phyloP scores from a whole-genome alignment of 2,329 filamentous ascomycete species.

The Arachnomyces sp. region DNA sequence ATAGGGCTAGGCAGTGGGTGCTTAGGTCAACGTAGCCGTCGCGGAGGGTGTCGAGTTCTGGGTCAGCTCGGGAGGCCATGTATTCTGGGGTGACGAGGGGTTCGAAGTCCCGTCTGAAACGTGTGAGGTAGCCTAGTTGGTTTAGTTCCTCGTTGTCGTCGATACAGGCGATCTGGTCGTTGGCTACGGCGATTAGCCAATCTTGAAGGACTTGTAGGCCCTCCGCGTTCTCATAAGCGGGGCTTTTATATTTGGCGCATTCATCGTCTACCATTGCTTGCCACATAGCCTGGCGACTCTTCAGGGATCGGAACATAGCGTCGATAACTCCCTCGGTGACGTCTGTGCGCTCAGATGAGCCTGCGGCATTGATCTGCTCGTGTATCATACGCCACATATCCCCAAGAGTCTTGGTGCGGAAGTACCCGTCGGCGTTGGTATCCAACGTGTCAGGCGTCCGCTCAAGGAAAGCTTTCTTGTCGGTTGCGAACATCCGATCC shows the following conservation, averaged over 20 bases:
- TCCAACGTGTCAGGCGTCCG: conserved; percentile 75
- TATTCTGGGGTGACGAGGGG: conserved; percentile 73
- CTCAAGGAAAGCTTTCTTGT: conserved; percentile 71
- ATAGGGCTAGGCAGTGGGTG: conserved; percentile 83
- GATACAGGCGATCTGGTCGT: conserved; percentile 97
- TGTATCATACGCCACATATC: conserved; percentile 97
- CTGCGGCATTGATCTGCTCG: conserved; percentile 81
- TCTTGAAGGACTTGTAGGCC: conserved; percentile 67
- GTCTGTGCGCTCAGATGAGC: conserved; percentile 75
- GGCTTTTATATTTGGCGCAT: conserved; percentile 59
- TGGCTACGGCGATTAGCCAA: conserved; percentile 93
- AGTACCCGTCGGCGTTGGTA: conserved; percentile 78
- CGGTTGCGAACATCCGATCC: conserved; percentile 77
- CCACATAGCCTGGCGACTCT: conserved; percentile 74
- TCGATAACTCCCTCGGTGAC: conserved; percentile 93
- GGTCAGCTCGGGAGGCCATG: conserved; percentile 59
- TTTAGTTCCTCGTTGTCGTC: conserved; percentile 69
- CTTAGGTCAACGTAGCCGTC: conserved; percentile 93
- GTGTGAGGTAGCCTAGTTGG: conserved; percentile 71
- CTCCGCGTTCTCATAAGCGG: conserved; percentile 46
- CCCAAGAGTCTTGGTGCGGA: conserved; percentile 82
- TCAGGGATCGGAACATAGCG: conserved; percentile 84
- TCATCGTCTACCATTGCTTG: conserved; percentile 84
- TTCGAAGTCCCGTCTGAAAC: conserved; percentile 77
- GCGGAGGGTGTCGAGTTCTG: conserved; percentile 65